Conservation (phyloP, 352 stramenopile species). For the Phytophthora brassicae region DNA sequence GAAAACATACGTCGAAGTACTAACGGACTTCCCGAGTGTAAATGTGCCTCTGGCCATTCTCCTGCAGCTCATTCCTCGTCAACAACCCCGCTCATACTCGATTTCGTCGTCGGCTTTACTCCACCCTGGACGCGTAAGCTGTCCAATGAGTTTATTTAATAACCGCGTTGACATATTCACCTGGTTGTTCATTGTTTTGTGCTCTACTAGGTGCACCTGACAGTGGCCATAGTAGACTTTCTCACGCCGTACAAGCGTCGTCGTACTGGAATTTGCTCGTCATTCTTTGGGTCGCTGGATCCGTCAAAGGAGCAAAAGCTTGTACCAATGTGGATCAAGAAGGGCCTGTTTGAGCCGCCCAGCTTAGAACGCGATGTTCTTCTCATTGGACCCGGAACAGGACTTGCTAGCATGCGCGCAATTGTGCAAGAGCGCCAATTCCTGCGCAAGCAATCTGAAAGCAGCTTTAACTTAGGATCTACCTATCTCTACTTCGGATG, state of each 20-base stretch:
- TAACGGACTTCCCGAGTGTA: constrained; percentile 87
- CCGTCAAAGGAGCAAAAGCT: constrained; percentile 34
- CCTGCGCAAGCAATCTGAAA: constrained; percentile 30
- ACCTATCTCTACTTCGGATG: constrained; percentile 89
- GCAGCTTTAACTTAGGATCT: constrained; percentile 13
- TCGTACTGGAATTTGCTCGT: constrained; percentile 81
- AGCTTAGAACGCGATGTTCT: constrained; percentile 58
- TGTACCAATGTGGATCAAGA: constrained; percentile 88
- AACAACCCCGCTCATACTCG: constrained; percentile 90
- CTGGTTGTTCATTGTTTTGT: neutral
- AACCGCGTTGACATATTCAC: constrained; percentile 4
- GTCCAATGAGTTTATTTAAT: constrained; percentile 9
- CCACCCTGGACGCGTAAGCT: constrained; percentile 48
- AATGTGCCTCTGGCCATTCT: constrained; percentile 67
- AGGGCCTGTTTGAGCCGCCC: constrained; percentile 72
- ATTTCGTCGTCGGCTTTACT: constrained; percentile 86
- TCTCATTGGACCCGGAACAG: constrained; percentile 91
- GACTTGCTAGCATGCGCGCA: constrained; percentile 89
- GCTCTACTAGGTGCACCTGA: constrained; percentile 61
- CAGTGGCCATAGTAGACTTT: constrained; percentile 90
- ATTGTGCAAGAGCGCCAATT: constrained; percentile 84
- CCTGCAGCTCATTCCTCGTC: constrained; percentile 80
- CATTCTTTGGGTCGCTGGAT: constrained; percentile 70
- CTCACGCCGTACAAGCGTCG: constrained; percentile 89
- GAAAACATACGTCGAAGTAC: constrained; percentile 87